Evolutionary conservation across 192 early-diverging fungal genomes (phyloP).

Genomic region (Allomyces macrogynus): DNA sequence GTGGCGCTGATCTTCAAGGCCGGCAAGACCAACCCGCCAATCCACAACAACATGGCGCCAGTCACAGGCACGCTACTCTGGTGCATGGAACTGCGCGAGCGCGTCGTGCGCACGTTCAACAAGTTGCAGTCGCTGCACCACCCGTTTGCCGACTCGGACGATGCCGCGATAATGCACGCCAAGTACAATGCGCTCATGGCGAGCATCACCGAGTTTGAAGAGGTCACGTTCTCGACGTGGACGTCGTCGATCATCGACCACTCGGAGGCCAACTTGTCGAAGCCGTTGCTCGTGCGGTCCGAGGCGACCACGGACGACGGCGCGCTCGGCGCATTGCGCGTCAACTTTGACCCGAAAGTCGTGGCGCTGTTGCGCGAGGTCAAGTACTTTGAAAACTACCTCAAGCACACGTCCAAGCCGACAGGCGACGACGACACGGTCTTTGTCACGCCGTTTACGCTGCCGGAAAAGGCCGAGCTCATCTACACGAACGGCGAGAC

Average conservation of each 20-base stretch:
- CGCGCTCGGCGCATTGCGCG: slow-evolving; percentile 18
- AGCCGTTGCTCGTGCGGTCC: slow-evolving; percentile 23
- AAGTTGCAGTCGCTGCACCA: slow-evolving; percentile 41
- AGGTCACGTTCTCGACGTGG: slow-evolving; percentile 25
- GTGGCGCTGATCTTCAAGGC: slow-evolving; percentile 26
- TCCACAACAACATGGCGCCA: slow-evolving; percentile 48
- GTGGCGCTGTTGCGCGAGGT: slow-evolving; percentile 44
- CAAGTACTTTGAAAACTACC: slow-evolving; percentile 23
- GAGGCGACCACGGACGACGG: background rate
- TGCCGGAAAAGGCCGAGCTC: slow-evolving; percentile 21
- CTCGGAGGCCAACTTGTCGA: slow-evolving; percentile 35
- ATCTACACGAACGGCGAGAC: slow-evolving; percentile 36
- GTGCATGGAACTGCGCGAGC: slow-evolving; percentile 37
- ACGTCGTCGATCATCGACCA: slow-evolving; percentile 33
- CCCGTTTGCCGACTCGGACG: slow-evolving; percentile 29
- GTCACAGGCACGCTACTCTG: slow-evolving; percentile 40
- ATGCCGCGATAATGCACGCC: slow-evolving; percentile 22
- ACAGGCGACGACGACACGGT: slow-evolving; percentile 8
- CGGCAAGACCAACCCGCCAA: slow-evolving; percentile 29
- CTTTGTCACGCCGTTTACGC: slow-evolving; percentile 11
- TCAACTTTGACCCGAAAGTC: slow-evolving; percentile 49
- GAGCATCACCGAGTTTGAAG: slow-evolving; percentile 30
- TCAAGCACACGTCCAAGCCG: background rate
- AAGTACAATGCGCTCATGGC: slow-evolving; percentile 29
- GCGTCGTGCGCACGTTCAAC: slow-evolving; percentile 35